Evolutionary conservation across 140 eudicot genomes (phyloP).

Genomic region (Ambrosia hybrid): DNA sequence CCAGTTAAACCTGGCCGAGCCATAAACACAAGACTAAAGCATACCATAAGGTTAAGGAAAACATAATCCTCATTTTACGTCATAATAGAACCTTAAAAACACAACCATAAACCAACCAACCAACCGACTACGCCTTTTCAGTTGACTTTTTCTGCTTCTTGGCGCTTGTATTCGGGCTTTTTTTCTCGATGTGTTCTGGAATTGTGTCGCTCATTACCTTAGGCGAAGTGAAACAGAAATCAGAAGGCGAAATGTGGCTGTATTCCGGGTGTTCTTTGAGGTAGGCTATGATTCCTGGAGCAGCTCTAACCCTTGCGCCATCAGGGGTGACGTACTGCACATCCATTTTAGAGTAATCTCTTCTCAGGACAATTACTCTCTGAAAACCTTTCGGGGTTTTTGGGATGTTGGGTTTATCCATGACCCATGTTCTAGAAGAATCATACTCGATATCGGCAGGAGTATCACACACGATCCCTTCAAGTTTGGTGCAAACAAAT

Average conservation of each 20-base stretch:
- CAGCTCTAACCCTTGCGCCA: conserved; percentile 60
- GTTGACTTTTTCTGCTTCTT: conserved; percentile 35
- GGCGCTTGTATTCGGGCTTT: conserved; percentile 20
- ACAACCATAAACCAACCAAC: not conserved
- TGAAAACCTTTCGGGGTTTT: conserved; percentile 77
- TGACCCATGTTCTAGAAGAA: conserved; percentile 63
- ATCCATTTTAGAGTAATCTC: conserved; percentile 74
- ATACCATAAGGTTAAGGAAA: conserved; percentile 18
- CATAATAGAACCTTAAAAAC: conserved; percentile 17
- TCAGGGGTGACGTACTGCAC: conserved; percentile 59
- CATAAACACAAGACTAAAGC: conserved; percentile 7
- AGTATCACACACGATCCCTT: conserved; percentile 50
- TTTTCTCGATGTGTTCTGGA: conserved; percentile 48
- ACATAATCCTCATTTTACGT: conserved; percentile 7
- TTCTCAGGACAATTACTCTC: conserved; percentile 50
- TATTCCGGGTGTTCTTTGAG: conserved; percentile 59
- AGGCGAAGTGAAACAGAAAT: conserved; percentile 63
- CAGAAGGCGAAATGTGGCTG: conserved; percentile 38
- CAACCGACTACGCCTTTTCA: not conserved
- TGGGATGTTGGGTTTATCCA: conserved; percentile 75
- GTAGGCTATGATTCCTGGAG: conserved; percentile 44
- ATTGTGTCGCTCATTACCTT: conserved; percentile 61
- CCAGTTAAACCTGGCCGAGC: conserved; percentile 2
- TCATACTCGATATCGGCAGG: conserved; percentile 71
- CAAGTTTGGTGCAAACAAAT: conserved; percentile 54